Evolutionary conservation across 2,329 filamentous ascomycete genomes (phyloP), one percentile per base, ranked within the genome.

Genomic region (Penicillium corylophilum): DNA sequence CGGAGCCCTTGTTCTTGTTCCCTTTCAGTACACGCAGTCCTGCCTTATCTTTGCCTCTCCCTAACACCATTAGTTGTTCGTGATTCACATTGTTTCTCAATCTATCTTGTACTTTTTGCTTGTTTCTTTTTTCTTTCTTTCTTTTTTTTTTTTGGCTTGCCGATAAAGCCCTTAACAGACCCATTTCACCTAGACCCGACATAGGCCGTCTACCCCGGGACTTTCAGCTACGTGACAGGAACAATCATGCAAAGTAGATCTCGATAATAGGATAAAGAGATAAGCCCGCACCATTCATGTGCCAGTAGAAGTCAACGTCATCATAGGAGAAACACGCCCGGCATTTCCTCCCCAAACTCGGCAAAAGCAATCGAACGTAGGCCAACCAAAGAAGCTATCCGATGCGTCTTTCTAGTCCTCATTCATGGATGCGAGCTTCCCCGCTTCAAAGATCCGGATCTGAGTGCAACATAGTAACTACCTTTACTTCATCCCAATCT

Each of bases 271-370:
- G 24, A 39, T 24, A 33, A 18, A 28, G 36, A 26, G 46, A 53
- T 53, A 41, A 28, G 40, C 15, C 13, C n/a, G 22, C 22, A 15
- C 24, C 10, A 22, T 18, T 28, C 16, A 36, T 8, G 42, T 39
- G 35, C 9, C 20, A 33, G 26, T n/a, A 8, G 24, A 38, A 40
- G 39, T 22, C 42, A 26, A 42, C 26, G 22, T 36, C 46, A 39
- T 48, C 46, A 48, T 48, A 48, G 38, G n/a, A 20, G 15, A 5
- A n/a, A 8, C 13, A 31, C 41, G 44, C 54, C 50, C 50, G 56
- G 61, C 59, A 57, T 60, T 56, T 53, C 44, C 53, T 61, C 60
- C 31, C 65, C 64, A 46, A 65, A 65, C 54, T 43, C 22, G 55
- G 63, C 54, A 64, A 66, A 55, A 52, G 5, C 43, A 60, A 40